Evolutionary conservation across 192 early-diverging fungal species (phyloP), one percentile per base, ranked within the genome.

Genomic region (Cladochytrium replicatum): DNA sequence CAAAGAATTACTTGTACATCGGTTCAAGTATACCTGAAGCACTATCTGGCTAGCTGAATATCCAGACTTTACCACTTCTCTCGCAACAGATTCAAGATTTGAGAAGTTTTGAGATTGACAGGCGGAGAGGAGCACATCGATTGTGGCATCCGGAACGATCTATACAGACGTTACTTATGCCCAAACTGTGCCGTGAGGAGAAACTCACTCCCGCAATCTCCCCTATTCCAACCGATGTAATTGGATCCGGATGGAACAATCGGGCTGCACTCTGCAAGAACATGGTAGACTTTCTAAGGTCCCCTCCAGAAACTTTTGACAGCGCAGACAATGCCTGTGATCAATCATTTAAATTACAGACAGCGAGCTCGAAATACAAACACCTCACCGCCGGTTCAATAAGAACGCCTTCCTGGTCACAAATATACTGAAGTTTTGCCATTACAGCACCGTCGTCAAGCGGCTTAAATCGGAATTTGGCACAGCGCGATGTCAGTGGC

Each of bases 391-490:
- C 74, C 0, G 51, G 43, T 1, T 58, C 61, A 46, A 68, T 66
- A 29, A 72, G 66, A 3, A 94, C 80, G 11, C 55, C 43, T 66
- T 98, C 94, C 15, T 64, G 41, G 1, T 55, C 44, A 31, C 73
- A 72, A 40, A 98, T 88, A 51, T 80, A 58, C 5, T 64, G 24
- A 15, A 98, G 58, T 9, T 86, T 71, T 0, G 69, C 57, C 28
- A 67, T 62, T 8, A 84, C 71, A 52, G 82, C 68, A 6, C 65
- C 67, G 28, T 57, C 55, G 6, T 83, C 80, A 32, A 98, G 56
- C 19, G 88, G 83, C 56, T 81, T 84, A 71, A 98, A 98, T 11
- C 94, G 71, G 61, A 98, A 98, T 63, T 94, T 93, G 5, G 94
- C 82, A 64, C 94, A 98, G 41, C 94, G 82, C 19, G 86, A 89